Conservation (phyloP, 257 asterid species). For the Ilex asprella region DNA sequence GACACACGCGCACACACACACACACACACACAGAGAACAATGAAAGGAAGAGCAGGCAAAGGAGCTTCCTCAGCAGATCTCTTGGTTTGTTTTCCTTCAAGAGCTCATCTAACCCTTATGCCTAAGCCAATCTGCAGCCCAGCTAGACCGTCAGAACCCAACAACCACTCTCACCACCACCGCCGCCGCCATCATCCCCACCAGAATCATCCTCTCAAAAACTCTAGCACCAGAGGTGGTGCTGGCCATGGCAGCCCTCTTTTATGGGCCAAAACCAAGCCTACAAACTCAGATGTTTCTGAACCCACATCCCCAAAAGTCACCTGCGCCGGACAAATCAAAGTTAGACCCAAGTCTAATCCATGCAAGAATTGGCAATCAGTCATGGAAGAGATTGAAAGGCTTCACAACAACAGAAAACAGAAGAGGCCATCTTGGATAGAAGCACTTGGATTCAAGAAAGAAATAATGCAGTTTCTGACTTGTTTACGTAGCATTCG, state of each 20-base stretch:
- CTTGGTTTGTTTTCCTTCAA: slow-evolving; percentile 80
- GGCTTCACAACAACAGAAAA: slow-evolving; percentile 48
- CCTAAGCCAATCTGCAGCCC: slow-evolving; percentile 88
- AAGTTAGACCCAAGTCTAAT: slow-evolving; percentile 41
- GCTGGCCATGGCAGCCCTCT: slow-evolving; percentile 40
- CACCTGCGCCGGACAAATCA: slow-evolving; percentile 89
- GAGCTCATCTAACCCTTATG: slow-evolving; percentile 67
- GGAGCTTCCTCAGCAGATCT: slow-evolving; percentile 77
- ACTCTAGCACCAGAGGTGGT: slow-evolving; percentile 17
- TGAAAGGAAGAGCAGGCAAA: slow-evolving; percentile 68
- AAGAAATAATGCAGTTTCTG: slow-evolving; percentile 70
- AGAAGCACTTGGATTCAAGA: slow-evolving; percentile 69
- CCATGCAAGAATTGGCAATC: slow-evolving; percentile 86
- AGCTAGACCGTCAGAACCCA: slow-evolving; percentile 41
- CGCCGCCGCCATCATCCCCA: slow-evolving; percentile 17
- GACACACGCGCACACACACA: slow-evolving; percentile 3
- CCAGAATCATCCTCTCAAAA: slow-evolving; percentile 26
- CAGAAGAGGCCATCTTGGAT: slow-evolving; percentile 42
- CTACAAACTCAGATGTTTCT: slow-evolving; percentile 29
- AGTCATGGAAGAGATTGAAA: slow-evolving; percentile 89
- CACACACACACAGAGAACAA: slow-evolving; percentile 12
- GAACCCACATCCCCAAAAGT: slow-evolving; percentile 90
- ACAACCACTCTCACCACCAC: slow-evolving; percentile 30
- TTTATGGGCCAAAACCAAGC: slow-evolving; percentile 46
- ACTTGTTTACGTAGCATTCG: slow-evolving; percentile 58